phyloP scores from a whole-genome alignment of 208 protist genomes.

The Trypanosoma avium region DNA sequence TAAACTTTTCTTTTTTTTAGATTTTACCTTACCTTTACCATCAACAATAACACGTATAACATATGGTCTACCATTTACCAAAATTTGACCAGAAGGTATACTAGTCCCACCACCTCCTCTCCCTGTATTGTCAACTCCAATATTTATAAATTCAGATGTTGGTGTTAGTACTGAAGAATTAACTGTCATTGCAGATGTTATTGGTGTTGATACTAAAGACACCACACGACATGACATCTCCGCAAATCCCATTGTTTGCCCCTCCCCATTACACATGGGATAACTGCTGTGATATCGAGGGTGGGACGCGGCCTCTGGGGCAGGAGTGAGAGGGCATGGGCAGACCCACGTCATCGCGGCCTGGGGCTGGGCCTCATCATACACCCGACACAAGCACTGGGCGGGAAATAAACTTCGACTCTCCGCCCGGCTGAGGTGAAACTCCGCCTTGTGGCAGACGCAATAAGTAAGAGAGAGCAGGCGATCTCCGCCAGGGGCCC shows the following conservation, averaged over 20 bases:
- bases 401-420: slow-evolving; percentile 37
- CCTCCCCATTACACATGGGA: slow-evolving; percentile 39
- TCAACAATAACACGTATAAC: slow-evolving; percentile 83
- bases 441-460: slow-evolving; percentile 82
- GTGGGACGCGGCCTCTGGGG: neutral
- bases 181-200: neutral
- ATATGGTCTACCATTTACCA: slow-evolving; percentile 60
- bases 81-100: neutral
- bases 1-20: neutral
- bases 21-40: slow-evolving; percentile 12
- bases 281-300: slow-evolving; percentile 45
- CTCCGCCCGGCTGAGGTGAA: slow-evolving; percentile 47
- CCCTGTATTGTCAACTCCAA: too few species aligned
- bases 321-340: slow-evolving; percentile 32
- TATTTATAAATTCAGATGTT: neutral
- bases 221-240: slow-evolving; percentile 81
- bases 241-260: slow-evolving; percentile 65
- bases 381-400: slow-evolving; percentile 52
- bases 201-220: neutral
- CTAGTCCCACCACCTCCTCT: too few species aligned
- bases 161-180: neutral
- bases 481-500: slow-evolving; percentile 1
- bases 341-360: slow-evolving; percentile 28
- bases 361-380: slow-evolving; percentile 5
- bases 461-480: slow-evolving; percentile 52